Percentiles rank a stretch among this genome's conserved stretches.
These are phyloP conservation scores for Nelumbo lutea DNA, from an alignment of 164 flowering plant species.

Conservation along the genomic window DNA sequence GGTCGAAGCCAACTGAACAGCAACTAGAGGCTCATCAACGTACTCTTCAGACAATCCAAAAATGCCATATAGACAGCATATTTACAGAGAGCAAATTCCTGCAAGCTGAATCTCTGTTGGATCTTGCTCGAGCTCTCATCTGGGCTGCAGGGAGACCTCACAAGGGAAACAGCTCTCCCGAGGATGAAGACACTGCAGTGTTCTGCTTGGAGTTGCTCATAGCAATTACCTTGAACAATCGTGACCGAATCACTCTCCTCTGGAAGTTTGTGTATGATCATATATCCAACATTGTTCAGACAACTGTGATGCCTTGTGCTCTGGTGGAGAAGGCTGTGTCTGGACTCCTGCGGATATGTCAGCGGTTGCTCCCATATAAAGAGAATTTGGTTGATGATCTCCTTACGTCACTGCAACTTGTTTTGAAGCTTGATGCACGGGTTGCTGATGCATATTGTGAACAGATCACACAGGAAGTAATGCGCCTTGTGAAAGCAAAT, in stretches of 20 bases:
- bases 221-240: conserved; percentile 35
- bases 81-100: conserved; percentile 37
- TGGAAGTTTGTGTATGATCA: conserved; percentile 41
- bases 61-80: conserved; percentile 35
- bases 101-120: conserved; percentile 32
- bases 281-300: conserved; percentile 32
- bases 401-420: conserved; percentile 32
- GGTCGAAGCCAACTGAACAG: conserved; percentile 30
- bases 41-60: conserved; percentile 36
- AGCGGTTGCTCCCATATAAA: conserved; percentile 36
- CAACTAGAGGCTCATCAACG: conserved; percentile 39
- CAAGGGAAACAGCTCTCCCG: conserved; percentile 27
- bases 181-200: conserved; percentile 40
- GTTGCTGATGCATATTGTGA: conserved; percentile 48
- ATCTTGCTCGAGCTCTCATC: conserved; percentile 32
- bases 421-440: conserved; percentile 39
- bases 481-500: conserved; percentile 36
- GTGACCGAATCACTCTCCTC: conserved; percentile 38
- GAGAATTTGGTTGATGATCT: conserved; percentile 39
- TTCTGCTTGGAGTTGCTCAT: conserved; percentile 41
- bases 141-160: conserved; percentile 30
- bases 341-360: conserved; percentile 38
- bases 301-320: conserved; percentile 38
- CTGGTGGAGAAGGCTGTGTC: conserved; percentile 43
- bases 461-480: conserved; percentile 39